Base-by-base conservation (phyloP, 2,329 filamentous ascomycete genomes). In the Epichloe coenophiala region DNA sequence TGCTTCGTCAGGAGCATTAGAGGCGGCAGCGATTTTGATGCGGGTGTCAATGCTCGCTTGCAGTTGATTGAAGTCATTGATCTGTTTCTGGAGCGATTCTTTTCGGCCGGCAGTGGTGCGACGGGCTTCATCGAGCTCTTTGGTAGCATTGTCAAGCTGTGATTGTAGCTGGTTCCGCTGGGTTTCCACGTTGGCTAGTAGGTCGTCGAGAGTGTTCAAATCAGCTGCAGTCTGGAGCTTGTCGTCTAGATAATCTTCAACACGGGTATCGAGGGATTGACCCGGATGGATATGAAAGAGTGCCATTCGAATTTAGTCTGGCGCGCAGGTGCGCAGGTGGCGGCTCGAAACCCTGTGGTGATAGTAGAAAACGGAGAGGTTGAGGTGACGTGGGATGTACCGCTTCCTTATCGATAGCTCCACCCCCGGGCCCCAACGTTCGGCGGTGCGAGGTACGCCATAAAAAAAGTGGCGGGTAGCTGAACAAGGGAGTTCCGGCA, bases 211-310 rank as follows among this genome's bases (percentile, higher is more conserved):
- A 58, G 79, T 82, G 55, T 86, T 84, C 45, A 98, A 77, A 67
- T 98, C 93, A 23, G 81, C 78, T 9, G 78, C 74, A 3, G 86
- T 89, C 67, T 97, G 93, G 37, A 98, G 83, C 68, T 95, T 93
- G 72, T 98, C 93, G 66, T 96, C 91, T 49, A 98, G 77, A 60
- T 88, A 98, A 66, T 97, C 93, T 61, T 93, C 86, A 21, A 90
- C 78, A 27, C 86, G 78, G 46, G 76, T 73, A 59, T 86, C 82
- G 51, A 72, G 58, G 62, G 62, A 61, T 21, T 58, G 60, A 13
- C 59, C 62, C 43, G 59, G 57, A 7, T 50, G 44, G 11, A 56
- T 52, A 19, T 58, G 53, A 23, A 58, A 54, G 47, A 58, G 50
- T 12, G 61, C 57, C 21, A 64, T 53, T 31, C 12, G 33, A 33